Evolutionary conservation across 768 basidiomycete species (phyloP), one percentile per base, ranked within the genome.

Genomic region (Calvatia gigantea): DNA sequence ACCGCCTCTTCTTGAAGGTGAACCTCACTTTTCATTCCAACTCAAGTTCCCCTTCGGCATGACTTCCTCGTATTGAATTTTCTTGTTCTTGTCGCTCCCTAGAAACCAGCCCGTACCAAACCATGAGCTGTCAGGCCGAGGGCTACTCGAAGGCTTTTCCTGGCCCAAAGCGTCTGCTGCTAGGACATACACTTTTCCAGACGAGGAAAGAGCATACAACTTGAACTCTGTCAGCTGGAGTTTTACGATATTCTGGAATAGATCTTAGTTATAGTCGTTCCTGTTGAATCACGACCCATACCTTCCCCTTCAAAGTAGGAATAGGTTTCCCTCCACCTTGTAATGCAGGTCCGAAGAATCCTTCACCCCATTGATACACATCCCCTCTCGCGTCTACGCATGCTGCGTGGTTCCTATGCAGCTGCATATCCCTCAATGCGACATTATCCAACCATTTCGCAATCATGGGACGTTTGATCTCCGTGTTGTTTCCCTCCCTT

Each of bases 361-460:
- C 85, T 38, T 77, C 75, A 0, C 91, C 91, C 91, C 91, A 94
- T 61, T 92, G 89, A 62, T 90, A 88, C 2, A 91, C 85, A 61
- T 94, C 86, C 23, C 91, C 92, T 32, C 80, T 77, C 6, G 82
- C 83, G 63, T 93, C 90, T 17, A 93, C 81, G 58, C 88, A 91
- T 12, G 85, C 90, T 1, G 83, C 88, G 59, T 88, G 83, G 29
- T 70, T 73, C 54, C 80, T 75, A 51, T 91, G 84, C 25, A 93
- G 69, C 11, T 77, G 83, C 33, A 93, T 65, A 63, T 93, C 89
- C 7, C 89, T 82, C 12, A 94, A 74, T 3, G 89, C 88, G 44
- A 85, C 76, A 54, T 81, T 80, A 49, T 84, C 75, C 29, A 94
- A 70, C 81, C 86, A 89, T 19, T 70, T 67, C 1, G 73, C 79